Base-by-base conservation (phyloP, 2,329 filamentous ascomycete genomes). In the Aulographum hederae region DNA sequence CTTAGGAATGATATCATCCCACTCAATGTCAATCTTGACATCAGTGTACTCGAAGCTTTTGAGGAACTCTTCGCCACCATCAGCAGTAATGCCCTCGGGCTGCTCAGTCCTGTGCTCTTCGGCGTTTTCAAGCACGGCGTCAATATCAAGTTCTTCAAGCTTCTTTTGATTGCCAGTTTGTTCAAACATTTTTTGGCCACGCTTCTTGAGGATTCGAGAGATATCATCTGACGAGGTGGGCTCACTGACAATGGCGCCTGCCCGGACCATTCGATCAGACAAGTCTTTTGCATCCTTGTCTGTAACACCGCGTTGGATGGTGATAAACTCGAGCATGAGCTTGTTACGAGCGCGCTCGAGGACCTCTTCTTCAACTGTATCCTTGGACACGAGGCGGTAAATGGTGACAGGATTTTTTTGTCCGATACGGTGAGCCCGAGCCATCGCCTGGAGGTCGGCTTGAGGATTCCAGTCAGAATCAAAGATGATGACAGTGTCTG, bases 391-490 rank as follows among this genome's bases (percentile, higher is more conserved):
- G 5, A 98, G 67, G 21, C 91, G 78, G 48, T 95, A 98, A 32
- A 98, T 86, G 41, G 80, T 95, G 41, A 98, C 89, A 5, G 89
- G 86, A 39, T 76, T 84, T 51, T 89, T 93, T 51, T 98, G 89
- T 3, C 89, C 89, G 41, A 98, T 98, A 52, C 89, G 79, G 56
- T 98, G 91, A 36, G 91, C 91, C 54, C 89, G 78, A 36, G 89
- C 89, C 89, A 98, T 98, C 26, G 89, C 89, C 52, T 98, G 89
- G 42, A 98, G 60, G 61, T 98, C 91, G 5, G 89, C 89, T 52
- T 98, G 89, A 13, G 89, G 91, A 43, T 98, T 98, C 89, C 91
- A 98, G 47, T 94, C 85, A 0, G 89, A 95, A 52, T 98, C 91
- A 45, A 95, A 98, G 28, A 98, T 77, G 44, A 98, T 76, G 41